A percentile compares a stretch with the other conserved stretches of the same genome.
These are phyloP conservation scores for Cladosporium sp. DNA, from an alignment of 2,329 filamentous ascomycete genomes.

Conservation along the genomic window DNA sequence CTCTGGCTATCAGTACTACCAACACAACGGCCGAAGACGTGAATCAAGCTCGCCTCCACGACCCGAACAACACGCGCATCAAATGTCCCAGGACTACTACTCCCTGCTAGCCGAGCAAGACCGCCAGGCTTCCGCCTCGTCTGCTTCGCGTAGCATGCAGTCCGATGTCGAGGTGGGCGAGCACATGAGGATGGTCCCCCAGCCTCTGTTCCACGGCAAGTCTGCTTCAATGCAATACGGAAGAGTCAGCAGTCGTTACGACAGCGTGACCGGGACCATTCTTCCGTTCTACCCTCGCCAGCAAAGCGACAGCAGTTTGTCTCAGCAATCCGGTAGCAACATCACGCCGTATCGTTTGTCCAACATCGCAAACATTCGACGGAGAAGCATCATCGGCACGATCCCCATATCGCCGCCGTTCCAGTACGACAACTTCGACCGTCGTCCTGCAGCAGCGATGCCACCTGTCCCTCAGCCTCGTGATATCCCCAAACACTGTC, in stretches of 20 bases:
- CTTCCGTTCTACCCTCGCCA: neutral
- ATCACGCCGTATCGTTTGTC: slow-evolving; percentile 4
- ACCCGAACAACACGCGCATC: slow-evolving; percentile 16
- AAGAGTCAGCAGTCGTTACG: neutral
- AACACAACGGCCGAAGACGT: neutral
- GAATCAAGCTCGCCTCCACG: neutral
- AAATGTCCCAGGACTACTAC: slow-evolving; percentile 32
- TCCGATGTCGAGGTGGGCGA: slow-evolving; percentile 30
- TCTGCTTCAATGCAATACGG: slow-evolving; percentile 12
- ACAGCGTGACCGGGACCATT: slow-evolving; percentile 1
- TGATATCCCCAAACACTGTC: neutral
- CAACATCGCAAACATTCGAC: slow-evolving; percentile 2
- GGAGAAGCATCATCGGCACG: slow-evolving; percentile 34
- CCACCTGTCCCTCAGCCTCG: slow-evolving; percentile 2
- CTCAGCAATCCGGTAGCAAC: neutral
- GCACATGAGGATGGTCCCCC: slow-evolving; percentile 39
- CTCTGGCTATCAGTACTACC: neutral
- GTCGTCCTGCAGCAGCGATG: neutral
- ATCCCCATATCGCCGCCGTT: slow-evolving; percentile 39
- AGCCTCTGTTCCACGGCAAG: slow-evolving; percentile 34
- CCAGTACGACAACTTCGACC: neutral
- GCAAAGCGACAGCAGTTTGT: slow-evolving; percentile 13
- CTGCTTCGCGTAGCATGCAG: slow-evolving; percentile 20
- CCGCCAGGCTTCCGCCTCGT: slow-evolving; percentile 23
- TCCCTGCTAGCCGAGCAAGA: slow-evolving; percentile 29